phyloP scores from a whole-genome alignment of 2,329 filamentous ascomycete genomes.

The Colletotrichum spinosum region DNA sequence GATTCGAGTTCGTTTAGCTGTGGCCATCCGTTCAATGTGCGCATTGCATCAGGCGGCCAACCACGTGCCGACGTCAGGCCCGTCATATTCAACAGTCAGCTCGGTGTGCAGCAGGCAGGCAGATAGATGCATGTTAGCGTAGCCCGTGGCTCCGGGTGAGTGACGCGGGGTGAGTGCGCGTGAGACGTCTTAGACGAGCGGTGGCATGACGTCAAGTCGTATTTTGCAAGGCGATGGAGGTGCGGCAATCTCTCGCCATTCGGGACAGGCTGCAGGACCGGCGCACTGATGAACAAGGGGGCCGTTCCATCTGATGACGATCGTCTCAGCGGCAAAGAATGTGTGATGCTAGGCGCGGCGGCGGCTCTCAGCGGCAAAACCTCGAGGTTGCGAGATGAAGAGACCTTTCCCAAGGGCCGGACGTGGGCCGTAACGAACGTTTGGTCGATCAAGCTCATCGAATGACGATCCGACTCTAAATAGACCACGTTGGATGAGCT shows the following conservation, averaged over 20 bases:
- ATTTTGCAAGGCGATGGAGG: slow-evolving; percentile 9
- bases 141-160: too few relatives aligned
- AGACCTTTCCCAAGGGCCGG: neutral
- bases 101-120: neutral
- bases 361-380: neutral
- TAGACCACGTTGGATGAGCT: neutral
- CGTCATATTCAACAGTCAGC: neutral
- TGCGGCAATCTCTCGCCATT: slow-evolving; percentile 9
- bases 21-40: slow-evolving; percentile 5
- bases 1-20: slow-evolving; percentile 8
- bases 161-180: neutral
- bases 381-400: neutral
- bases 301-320: slow-evolving; percentile 10
- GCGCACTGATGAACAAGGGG: neutral
- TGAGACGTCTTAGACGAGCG: slow-evolving; percentile 14
- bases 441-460: neutral
- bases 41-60: slow-evolving; percentile 12
- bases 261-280: slow-evolving; percentile 16
- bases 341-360: neutral
- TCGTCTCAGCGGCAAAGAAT: neutral
- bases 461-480: neutral
- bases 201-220: slow-evolving; percentile 28
- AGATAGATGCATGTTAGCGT: too few relatives aligned
- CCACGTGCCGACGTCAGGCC: slow-evolving; percentile 21
- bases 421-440: neutral